These are phyloP conservation scores for Aspergillus homomorphus DNA, from an alignment of 495 filamentous ascomycete species.

Conservation along the genomic window DNA sequence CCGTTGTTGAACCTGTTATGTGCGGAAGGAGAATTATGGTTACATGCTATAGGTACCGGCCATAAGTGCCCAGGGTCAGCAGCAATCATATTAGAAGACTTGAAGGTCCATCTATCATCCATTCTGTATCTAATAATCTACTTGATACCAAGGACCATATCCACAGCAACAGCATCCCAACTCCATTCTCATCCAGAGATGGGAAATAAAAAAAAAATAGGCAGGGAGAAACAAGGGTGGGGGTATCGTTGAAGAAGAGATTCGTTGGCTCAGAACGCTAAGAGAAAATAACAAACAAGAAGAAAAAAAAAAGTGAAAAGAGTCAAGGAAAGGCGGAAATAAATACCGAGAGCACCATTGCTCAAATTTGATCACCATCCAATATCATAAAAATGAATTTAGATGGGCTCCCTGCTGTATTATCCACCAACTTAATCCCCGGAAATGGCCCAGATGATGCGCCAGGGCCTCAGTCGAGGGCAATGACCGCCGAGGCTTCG, in stretches of 20 bases:
- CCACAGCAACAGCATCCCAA: not conserved
- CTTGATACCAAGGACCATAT: not conserved
- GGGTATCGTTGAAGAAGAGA: not conserved
- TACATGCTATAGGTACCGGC: no score
- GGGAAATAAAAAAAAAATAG: no score
- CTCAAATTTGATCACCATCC: no score
- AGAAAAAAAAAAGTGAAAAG: slow-evolving; percentile 5
- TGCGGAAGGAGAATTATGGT: no score
- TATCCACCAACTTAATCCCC: not conserved
- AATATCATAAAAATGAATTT: not conserved
- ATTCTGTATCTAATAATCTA: not conserved
- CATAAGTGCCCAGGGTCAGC: no score
- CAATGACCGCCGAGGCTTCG: not conserved
- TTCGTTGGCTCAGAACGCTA: slow-evolving; percentile 2
- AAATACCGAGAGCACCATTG: no score
- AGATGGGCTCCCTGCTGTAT: not conserved
- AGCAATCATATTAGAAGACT: no score
- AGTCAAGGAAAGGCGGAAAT: not conserved
- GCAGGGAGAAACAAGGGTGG: not conserved
- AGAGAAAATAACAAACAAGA: not conserved
- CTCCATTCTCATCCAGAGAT: not conserved
- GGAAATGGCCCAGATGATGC: not conserved
- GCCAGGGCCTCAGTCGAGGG: not conserved
- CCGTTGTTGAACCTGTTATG: no score
- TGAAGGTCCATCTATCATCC: not conserved